Evolutionary conservation across 1,284 basidiomycete species (phyloP).

Genomic region (Phylloporus gajari): DNA sequence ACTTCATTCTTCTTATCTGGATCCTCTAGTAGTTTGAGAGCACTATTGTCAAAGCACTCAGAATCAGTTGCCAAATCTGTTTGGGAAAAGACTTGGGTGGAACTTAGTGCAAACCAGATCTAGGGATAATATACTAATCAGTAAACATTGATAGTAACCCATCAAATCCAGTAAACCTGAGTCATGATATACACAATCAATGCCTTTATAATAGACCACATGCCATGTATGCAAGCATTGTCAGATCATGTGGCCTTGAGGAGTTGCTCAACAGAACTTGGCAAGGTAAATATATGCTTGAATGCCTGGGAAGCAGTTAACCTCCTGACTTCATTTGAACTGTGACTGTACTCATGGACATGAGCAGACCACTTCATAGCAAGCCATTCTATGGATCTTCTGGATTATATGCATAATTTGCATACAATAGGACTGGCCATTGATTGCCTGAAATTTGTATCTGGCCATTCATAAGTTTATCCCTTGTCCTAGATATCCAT

Average conservation of each 20-base stretch:
- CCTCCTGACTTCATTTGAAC: neutral
- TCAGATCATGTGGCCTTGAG: neutral
- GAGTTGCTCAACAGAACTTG: neutral
- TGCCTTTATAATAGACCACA: neutral
- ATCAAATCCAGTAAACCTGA: neutral
- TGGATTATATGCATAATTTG: too few species aligned
- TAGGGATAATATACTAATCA: neutral
- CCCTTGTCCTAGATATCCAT: neutral
- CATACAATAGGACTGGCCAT: too few species aligned
- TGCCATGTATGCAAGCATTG: neutral
- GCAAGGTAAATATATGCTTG: neutral
- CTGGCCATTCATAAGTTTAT: neutral
- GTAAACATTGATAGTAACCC: neutral
- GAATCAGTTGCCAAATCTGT: too few species aligned
- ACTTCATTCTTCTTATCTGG: too few species aligned
- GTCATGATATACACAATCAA: neutral
- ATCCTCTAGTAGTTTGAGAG: too few species aligned
- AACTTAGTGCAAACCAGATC: neutral
- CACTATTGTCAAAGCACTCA: too few species aligned
- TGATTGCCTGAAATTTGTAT: neutral
- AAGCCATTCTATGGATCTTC: neutral
- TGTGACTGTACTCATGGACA: neutral
- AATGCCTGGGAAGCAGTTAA: neutral
- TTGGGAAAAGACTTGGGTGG: neutral
- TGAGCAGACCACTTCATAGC: neutral